Evolutionary conservation across 371 early-diverging fungal species (phyloP).

Genomic region (Syncephalastrum contaminatum): DNA sequence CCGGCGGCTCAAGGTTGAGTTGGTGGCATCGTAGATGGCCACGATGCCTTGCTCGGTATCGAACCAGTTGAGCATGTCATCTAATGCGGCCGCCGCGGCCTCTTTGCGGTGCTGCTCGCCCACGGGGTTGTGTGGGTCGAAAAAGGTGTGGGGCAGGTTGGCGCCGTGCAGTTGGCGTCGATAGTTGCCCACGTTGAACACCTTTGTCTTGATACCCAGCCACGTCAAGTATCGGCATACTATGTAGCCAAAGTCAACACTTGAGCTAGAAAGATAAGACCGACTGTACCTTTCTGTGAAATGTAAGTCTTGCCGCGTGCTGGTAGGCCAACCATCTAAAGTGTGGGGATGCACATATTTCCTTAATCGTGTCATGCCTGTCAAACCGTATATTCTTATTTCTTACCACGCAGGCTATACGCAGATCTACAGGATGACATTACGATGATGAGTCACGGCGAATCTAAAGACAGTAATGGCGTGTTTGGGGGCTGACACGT

Average conservation of each 20-base stretch:
- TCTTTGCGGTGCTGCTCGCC: constrained; percentile 74
- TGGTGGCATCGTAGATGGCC: constrained; percentile 97
- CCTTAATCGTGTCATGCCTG: not conserved
- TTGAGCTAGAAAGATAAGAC: not conserved
- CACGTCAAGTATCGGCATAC: constrained; percentile 59
- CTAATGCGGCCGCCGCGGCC: constrained; percentile 83
- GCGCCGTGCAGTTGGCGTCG: constrained; percentile 89
- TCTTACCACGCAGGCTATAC: constrained; percentile 65
- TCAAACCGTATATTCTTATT: not conserved
- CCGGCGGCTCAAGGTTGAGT: constrained; percentile 86
- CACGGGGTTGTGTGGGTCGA: constrained; percentile 84
- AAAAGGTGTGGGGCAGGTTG: constrained; percentile 82
- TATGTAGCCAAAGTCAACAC: not conserved
- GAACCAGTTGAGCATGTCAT: constrained; percentile 93
- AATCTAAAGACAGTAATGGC: no score
- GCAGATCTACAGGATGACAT: constrained; percentile 37
- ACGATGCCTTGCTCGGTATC: constrained; percentile 74
- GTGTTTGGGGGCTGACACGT: no score
- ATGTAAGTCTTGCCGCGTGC: constrained; percentile 92
- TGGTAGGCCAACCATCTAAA: constrained; percentile 82
- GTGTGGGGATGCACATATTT: not conserved
- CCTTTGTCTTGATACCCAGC: constrained; percentile 90
- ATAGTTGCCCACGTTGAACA: constrained; percentile 96
- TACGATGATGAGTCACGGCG: no score
- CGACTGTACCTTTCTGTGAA: constrained; percentile 85